Evolutionary conservation across 2,329 filamentous ascomycete species (phyloP), one percentile per base, ranked within the genome.

Genomic region (Aureobasidium sp.): DNA sequence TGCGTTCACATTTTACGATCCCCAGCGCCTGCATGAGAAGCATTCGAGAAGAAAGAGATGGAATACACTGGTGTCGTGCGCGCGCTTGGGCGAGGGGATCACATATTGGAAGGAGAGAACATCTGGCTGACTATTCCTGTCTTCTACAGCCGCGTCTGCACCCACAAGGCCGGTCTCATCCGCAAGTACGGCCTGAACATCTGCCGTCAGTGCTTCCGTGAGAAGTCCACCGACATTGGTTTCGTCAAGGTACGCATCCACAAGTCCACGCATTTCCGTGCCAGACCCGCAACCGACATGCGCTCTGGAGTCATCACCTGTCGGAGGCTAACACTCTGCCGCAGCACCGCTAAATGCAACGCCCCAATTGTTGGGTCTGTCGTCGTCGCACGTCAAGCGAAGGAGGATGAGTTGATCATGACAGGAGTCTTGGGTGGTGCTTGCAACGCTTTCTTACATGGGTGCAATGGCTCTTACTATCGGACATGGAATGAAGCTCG

Each of bases 111-210:
- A 22, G 5, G n/a, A n/a, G 22, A 39, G 44, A 20, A 60, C 45
- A 52, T 57, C 29, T 64, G 65, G 68, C 71, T 73, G 66, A 73
- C 66, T 65, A 66, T 62, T 61, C 57, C 63, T 62, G 57, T 55
- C 64, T 61, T 31, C 52, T 49, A 71, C 74, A 90, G 87, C 84
- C 87, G 87, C 76, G 87, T 89, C 77, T 90, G 87, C 90, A 91
- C 91, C 77, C 93, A 99, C 89, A 87, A 86, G 77, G 93, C 94
- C 76, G 94, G 94, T 95, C 87, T 99, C 73, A 96, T 99, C 87
- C 92, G 94, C 85, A 99, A 99, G 85, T 99, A 99, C 84, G 93
- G 94, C 77, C 86, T 97, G 73, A 91, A 96, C 75, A 85, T 87
- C 80, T 87, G 84, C 82, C 83, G 84, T 82, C 81, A 84, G 78